phyloP scores from a whole-genome alignment of 2,329 filamentous ascomycete genomes.

The Pezicula rhizophila region DNA sequence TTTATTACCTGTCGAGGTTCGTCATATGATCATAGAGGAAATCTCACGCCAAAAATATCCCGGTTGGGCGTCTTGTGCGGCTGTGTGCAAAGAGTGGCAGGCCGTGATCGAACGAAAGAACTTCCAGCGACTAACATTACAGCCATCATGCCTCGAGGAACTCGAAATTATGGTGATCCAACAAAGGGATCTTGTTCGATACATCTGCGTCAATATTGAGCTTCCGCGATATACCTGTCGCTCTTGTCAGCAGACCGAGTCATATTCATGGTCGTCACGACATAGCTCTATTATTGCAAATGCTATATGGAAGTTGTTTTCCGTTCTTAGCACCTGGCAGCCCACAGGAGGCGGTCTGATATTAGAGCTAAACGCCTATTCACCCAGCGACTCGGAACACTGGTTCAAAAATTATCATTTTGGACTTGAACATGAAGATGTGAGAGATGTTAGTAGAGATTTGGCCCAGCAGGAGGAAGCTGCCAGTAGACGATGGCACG shows the following conservation, averaged over 20 bases:
- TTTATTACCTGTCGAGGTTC: constrained; percentile 23
- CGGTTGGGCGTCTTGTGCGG: constrained; percentile 26
- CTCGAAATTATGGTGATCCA: constrained; percentile 11
- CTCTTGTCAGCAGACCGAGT: constrained; percentile 17
- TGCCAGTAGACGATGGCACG: constrained; percentile 16
- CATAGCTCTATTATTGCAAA: constrained; percentile 12
- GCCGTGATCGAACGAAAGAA: constrained; percentile 4
- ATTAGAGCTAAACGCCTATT: constrained; percentile 30
- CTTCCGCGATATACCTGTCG: constrained; percentile 21
- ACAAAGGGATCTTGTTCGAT: constrained; percentile 19
- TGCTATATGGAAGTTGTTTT: constrained; percentile 25
- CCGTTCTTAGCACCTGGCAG: constrained; percentile 27
- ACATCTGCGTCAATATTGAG: constrained; percentile 27
- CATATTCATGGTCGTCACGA: not conserved
- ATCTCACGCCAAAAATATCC: constrained; percentile 23
- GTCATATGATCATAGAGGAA: constrained; percentile 26
- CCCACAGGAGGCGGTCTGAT: constrained; percentile 18
- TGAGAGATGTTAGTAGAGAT: not conserved
- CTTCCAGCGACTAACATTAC: constrained; percentile 1
- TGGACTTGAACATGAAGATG: constrained; percentile 16
- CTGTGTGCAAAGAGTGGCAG: constrained; percentile 10
- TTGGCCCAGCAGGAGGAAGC: constrained; percentile 11
- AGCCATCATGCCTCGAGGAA: not conserved
- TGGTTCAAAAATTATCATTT: constrained; percentile 28
- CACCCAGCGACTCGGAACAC: constrained; percentile 30